These are phyloP conservation scores for Rhynchosporium secalis DNA, from an alignment of 2,329 filamentous ascomycete genomes.

Conservation along the genomic window DNA sequence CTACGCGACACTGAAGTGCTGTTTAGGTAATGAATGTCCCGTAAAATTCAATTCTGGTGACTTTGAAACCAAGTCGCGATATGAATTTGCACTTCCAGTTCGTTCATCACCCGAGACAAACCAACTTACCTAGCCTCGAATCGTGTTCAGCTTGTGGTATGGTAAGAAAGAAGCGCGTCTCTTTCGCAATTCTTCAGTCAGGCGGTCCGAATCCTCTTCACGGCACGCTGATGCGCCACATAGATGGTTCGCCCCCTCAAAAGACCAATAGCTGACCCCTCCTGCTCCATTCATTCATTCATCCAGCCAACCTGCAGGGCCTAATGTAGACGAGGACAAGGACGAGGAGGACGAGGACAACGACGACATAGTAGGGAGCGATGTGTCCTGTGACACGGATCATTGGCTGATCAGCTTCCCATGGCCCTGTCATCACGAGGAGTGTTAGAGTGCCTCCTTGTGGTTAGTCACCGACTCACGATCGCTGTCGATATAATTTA, in stretches of 20 bases:
- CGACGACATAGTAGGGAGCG: conserved; percentile 5
- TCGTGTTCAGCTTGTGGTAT: conserved; percentile 10
- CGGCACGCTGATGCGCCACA: neutral
- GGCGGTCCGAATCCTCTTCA: neutral
- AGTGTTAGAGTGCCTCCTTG: neutral
- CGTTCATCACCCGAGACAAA: neutral
- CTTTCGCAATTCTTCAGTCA: neutral
- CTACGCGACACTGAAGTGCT: no score
- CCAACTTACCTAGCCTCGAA: no score
- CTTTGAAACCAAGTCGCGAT: no score
- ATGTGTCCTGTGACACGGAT: conserved; percentile 30
- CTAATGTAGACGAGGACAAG: conserved; percentile 18
- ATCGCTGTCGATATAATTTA: neutral
- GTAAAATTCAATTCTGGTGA: no score
- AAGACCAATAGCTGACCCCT: neutral
- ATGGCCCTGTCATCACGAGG: conserved; percentile 31
- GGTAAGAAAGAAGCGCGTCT: neutral
- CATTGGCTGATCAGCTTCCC: conserved; percentile 26
- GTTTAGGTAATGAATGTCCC: no score
- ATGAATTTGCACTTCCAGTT: neutral
- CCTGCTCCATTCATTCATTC: conserved; percentile 16
- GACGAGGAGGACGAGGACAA: neutral
- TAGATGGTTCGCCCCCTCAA: neutral
- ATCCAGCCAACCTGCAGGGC: conserved; percentile 17
- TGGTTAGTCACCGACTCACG: neutral